Conservation (phyloP, 106 monocot genomes). For the Triglochin maritima region DNA sequence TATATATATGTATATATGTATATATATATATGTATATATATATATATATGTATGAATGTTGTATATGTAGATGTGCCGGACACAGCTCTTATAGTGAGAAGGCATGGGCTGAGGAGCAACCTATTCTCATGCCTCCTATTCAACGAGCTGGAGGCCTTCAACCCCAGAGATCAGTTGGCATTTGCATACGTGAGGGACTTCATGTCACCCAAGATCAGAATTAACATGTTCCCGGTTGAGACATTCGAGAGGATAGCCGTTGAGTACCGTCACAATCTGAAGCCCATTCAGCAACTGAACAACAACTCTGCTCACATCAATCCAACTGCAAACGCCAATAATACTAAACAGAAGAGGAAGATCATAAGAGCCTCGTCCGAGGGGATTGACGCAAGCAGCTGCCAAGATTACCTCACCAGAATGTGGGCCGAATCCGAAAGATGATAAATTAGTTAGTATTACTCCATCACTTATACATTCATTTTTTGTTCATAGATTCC, state of each 20-base stretch:
- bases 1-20: neutral
- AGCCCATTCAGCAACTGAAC: neutral
- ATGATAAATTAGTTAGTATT: neutral
- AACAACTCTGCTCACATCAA: too few relatives aligned
- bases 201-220: constrained; percentile 49
- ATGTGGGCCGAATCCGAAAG: constrained; percentile 59
- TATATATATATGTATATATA: constrained; percentile 7
- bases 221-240: constrained; percentile 73
- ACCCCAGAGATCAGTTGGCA: constrained; percentile 80
- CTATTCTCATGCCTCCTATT: constrained; percentile 88
- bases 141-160: constrained; percentile 93
- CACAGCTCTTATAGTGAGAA: constrained; percentile 64
- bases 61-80: constrained; percentile 72
- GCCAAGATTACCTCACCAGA: constrained; percentile 43
- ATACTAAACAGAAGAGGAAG: neutral
- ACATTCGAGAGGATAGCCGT: constrained; percentile 64
- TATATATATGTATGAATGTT: neutral
- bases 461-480: too few relatives aligned
- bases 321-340: neutral
- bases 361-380: constrained; percentile 24
- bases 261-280: constrained; percentile 80
- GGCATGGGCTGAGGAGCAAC: constrained; percentile 38
- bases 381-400: constrained; percentile 44
- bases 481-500: too few relatives aligned
- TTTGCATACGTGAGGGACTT: constrained; percentile 85